Conservation (phyloP, 192 early-diverging fungal species). For the Backusella luteola region DNA sequence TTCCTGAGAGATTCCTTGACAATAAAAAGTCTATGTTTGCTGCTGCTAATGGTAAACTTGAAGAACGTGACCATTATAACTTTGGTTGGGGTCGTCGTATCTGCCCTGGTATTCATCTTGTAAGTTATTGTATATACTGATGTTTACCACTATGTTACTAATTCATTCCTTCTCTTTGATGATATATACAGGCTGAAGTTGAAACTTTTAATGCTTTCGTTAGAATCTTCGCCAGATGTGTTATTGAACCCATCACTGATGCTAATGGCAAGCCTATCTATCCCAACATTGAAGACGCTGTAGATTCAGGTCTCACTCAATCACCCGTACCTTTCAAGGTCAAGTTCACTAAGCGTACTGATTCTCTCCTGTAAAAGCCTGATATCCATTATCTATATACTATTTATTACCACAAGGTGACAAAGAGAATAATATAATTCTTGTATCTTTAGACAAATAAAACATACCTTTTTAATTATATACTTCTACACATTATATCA, state of each 20-base stretch:
- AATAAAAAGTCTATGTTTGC: neutral
- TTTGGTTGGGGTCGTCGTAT: conserved; percentile 21
- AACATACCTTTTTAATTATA: too few species aligned
- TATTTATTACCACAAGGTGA: neutral
- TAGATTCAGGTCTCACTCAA: neutral
- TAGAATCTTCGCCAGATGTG: conserved; percentile 3
- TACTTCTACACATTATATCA: too few species aligned
- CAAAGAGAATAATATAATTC: neutral
- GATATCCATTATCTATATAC: neutral
- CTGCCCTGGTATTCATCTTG: conserved; percentile 13
- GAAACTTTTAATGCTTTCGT: conserved; percentile 7
- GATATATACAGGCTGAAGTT: conserved; percentile 1
- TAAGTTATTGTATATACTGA: neutral
- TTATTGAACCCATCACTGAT: neutral
- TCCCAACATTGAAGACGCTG: neutral
- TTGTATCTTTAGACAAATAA: too few species aligned
- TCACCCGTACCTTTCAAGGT: neutral
- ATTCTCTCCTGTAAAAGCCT: neutral
- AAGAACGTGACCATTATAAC: conserved; percentile 14
- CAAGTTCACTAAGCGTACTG: neutral
- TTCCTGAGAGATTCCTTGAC: conserved; percentile 39
- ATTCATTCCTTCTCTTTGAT: neutral
- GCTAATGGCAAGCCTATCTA: neutral
- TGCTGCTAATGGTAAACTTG: conserved; percentile 19
- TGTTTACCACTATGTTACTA: neutral